Conservation (phyloP, 768 basidiomycete genomes). For the Agaricus bisporus region DNA sequence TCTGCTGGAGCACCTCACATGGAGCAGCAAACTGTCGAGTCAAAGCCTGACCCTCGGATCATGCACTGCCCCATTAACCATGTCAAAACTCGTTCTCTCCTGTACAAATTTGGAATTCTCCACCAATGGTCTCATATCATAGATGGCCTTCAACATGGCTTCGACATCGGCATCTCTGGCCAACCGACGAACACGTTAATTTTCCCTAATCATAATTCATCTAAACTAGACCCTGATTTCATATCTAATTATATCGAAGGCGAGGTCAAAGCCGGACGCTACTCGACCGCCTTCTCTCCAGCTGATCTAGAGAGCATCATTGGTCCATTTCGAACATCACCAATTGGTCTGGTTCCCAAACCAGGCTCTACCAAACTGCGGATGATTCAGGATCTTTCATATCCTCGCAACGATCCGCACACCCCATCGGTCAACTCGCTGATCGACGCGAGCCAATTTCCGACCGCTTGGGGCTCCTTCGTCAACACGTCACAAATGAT, state of each 20-base stretch:
- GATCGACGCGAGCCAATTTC: constrained; percentile 14
- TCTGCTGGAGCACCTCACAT: constrained; percentile 21
- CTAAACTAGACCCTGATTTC: constrained; percentile 20
- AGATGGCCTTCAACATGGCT: constrained; percentile 26
- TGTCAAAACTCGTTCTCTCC: constrained; percentile 4
- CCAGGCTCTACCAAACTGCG: constrained; percentile 15
- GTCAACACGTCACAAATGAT: constrained; percentile 17
- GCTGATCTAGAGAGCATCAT: constrained; percentile 23
- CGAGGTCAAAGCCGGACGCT: constrained; percentile 20
- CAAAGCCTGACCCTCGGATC: constrained; percentile 21
- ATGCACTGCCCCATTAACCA: constrained; percentile 26
- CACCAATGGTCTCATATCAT: constrained; percentile 23
- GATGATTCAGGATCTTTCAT: constrained; percentile 26
- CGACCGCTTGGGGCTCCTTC: constrained; percentile 32
- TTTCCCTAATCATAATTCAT: constrained; percentile 30
- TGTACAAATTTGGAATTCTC: constrained; percentile 16
- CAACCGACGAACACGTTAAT: constrained; percentile 15
- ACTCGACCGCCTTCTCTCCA: constrained; percentile 23
- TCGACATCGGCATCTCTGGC: constrained; percentile 25
- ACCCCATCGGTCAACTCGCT: constrained; percentile 20
- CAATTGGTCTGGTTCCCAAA: constrained; percentile 34
- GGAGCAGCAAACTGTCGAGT: constrained; percentile 22
- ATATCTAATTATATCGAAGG: constrained; percentile 29
- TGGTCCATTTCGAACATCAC: constrained; percentile 34
- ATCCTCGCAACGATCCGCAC: constrained; percentile 17